phyloP scores from a whole-genome alignment of 352 stramenopile genomes.

The Salisapilia sapeloensis region DNA sequence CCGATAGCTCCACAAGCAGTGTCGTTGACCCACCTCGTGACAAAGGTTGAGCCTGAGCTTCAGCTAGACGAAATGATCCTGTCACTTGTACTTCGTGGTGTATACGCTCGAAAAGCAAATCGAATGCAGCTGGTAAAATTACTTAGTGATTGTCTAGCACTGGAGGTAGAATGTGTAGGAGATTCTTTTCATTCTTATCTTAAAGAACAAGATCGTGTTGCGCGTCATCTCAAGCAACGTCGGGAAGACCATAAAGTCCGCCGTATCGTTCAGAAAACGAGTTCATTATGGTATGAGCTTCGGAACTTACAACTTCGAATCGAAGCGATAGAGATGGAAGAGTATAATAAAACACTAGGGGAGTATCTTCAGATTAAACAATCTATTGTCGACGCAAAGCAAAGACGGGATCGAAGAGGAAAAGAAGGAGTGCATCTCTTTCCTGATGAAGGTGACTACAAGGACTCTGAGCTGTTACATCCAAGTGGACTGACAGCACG shows the following conservation, averaged over 20 bases:
- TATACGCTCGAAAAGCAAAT: slow-evolving; percentile 39
- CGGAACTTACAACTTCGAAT: slow-evolving; percentile 23
- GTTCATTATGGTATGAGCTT: slow-evolving; percentile 30
- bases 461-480: slow-evolving; percentile 7
- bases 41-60: slow-evolving; percentile 45
- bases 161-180: slow-evolving; percentile 55
- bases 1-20: neutral
- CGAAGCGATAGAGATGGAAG: slow-evolving; percentile 12
- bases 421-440: slow-evolving; percentile 17
- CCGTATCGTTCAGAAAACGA: slow-evolving; percentile 12
- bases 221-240: slow-evolving; percentile 26
- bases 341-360: slow-evolving; percentile 13
- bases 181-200: slow-evolving; percentile 39
- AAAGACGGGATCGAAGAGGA: slow-evolving; percentile 39
- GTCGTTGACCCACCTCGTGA: slow-evolving; percentile 19
- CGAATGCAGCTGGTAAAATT: slow-evolving; percentile 34
- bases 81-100: slow-evolving; percentile 36
- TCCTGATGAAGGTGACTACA: neutral
- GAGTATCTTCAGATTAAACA: slow-evolving; percentile 49
- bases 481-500: slow-evolving; percentile 35
- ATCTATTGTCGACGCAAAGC: slow-evolving; percentile 25
- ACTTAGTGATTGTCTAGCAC: slow-evolving; percentile 28
- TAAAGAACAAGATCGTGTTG: slow-evolving; percentile 46
- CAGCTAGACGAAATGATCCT: slow-evolving; percentile 45
- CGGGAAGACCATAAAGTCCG: slow-evolving; percentile 19